phyloP scores from a whole-genome alignment of 2,329 filamentous ascomycete genomes.

The Akanthomyces muscarius region DNA sequence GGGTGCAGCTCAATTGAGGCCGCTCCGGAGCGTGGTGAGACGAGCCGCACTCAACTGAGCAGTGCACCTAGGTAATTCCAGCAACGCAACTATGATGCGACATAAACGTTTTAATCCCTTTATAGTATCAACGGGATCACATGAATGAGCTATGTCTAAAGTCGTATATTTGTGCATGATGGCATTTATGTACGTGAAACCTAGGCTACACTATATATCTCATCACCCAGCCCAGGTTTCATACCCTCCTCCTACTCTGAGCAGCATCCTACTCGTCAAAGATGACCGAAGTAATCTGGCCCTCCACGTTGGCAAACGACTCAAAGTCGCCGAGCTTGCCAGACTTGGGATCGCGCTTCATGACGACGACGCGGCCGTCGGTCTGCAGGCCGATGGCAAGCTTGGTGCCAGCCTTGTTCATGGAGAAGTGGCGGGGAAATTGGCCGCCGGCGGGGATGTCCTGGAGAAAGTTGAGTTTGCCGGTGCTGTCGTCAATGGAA shows the following conservation, averaged over 20 bases:
- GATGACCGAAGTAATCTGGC: slow-evolving; percentile 43
- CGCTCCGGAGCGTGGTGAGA: neutral
- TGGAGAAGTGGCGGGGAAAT: slow-evolving; percentile 62
- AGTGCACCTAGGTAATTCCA: no score
- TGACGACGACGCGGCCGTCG: slow-evolving; percentile 57
- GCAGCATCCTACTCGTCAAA: slow-evolving; percentile 39
- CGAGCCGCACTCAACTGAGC: neutral
- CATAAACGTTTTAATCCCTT: no score
- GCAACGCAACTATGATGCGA: no score
- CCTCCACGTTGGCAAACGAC: slow-evolving; percentile 39
- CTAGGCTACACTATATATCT: neutral
- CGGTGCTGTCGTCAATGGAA: slow-evolving; percentile 49
- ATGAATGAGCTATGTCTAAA: neutral
- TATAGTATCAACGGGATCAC: no score
- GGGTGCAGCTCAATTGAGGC: slow-evolving; percentile 1
- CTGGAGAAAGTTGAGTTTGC: slow-evolving; percentile 52
- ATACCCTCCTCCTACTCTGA: neutral
- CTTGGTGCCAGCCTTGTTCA: slow-evolving; percentile 60
- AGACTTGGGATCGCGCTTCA: slow-evolving; percentile 54
- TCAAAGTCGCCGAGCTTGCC: slow-evolving; percentile 52
- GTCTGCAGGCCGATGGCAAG: slow-evolving; percentile 64
- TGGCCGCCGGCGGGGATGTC: slow-evolving; percentile 60
- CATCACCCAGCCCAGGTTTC: neutral
- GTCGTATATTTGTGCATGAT: neutral
- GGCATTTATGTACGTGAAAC: neutral